Conservation (phyloP, 192 early-diverging fungal genomes). For the Backusella luteola region DNA sequence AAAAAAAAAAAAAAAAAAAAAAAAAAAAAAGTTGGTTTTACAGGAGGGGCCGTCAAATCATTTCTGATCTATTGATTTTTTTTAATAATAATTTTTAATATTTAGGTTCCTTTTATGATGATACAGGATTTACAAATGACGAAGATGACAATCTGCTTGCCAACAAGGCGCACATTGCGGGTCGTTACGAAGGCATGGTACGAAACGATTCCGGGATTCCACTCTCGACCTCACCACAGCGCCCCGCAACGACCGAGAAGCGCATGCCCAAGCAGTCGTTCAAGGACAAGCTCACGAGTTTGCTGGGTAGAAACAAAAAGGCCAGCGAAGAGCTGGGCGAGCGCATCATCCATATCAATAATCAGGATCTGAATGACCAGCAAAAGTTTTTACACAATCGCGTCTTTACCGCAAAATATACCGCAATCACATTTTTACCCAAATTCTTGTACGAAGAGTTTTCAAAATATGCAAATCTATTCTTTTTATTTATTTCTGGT, state of each 20-base stretch:
- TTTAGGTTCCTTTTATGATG: constrained; percentile 23
- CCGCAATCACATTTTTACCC: constrained; percentile 83
- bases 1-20: too few species aligned
- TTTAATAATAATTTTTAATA: not conserved
- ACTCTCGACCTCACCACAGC: not conserved
- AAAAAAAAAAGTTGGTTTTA: not conserved
- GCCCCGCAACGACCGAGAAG: not conserved
- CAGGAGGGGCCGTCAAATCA: not conserved
- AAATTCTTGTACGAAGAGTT: constrained; percentile 98
- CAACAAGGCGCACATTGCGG: constrained; percentile 19
- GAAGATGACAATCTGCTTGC: constrained; percentile 25
- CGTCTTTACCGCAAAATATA: constrained; percentile 97
- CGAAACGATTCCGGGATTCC: not conserved
- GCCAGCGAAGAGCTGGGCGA: constrained; percentile 18
- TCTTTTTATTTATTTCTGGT: constrained; percentile 96
- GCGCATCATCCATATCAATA: constrained; percentile 91
- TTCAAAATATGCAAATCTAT: constrained; percentile 97
- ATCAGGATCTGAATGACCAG: constrained; percentile 70
- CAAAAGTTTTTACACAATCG: constrained; percentile 89
- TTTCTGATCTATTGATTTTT: not conserved
- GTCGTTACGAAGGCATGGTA: not conserved
- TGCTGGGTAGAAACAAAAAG: not conserved
- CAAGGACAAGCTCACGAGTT: not conserved
- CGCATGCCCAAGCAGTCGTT: not conserved
- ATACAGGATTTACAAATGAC: constrained; percentile 17